These are phyloP conservation scores for Esteya vermicola DNA, from an alignment of 2,329 filamentous ascomycete genomes.

Conservation along the genomic window DNA sequence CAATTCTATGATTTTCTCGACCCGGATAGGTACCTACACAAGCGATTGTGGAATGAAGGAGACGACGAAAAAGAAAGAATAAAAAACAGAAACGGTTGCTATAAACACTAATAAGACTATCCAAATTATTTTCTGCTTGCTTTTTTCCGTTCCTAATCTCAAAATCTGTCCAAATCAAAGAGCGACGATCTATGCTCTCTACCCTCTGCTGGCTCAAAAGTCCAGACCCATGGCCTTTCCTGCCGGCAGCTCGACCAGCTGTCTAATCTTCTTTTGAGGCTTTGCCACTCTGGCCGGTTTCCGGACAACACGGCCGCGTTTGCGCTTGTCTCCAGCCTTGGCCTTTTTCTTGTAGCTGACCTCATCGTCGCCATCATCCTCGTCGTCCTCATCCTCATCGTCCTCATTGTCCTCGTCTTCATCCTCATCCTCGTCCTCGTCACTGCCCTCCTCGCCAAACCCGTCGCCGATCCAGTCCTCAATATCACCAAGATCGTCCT, in stretches of 20 bases:
- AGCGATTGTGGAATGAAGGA: too few species aligned
- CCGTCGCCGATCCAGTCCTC: slow-evolving; percentile 86
- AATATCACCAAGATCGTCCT: slow-evolving; percentile 64
- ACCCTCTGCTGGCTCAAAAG: slow-evolving; percentile 1
- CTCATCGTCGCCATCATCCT: slow-evolving; percentile 25
- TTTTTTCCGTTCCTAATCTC: too few species aligned
- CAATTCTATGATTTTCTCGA: too few species aligned
- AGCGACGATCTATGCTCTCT: too few species aligned
- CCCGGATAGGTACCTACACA: too few species aligned
- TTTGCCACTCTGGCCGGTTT: slow-evolving; percentile 38
- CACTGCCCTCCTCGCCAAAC: slow-evolving; percentile 43
- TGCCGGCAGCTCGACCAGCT: slow-evolving; percentile 6
- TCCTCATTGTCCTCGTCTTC: slow-evolving; percentile 44
- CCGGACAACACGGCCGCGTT: slow-evolving; percentile 33
- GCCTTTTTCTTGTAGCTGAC: slow-evolving; percentile 32
- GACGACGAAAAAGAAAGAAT: too few species aligned
- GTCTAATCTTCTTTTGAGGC: slow-evolving; percentile 11
- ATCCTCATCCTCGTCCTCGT: slow-evolving; percentile 45
- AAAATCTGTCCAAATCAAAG: too few species aligned
- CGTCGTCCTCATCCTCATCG: slow-evolving; percentile 42
- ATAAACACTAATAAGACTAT: too few species aligned
- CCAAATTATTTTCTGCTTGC: too few species aligned
- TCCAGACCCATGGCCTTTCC: neutral
- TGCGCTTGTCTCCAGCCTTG: slow-evolving; percentile 41
- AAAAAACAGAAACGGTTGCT: too few species aligned